Evolutionary conservation across 2,329 filamentous ascomycete genomes (phyloP), one percentile per base, ranked within the genome.

Genomic region (Elsinoe fawcettii): DNA sequence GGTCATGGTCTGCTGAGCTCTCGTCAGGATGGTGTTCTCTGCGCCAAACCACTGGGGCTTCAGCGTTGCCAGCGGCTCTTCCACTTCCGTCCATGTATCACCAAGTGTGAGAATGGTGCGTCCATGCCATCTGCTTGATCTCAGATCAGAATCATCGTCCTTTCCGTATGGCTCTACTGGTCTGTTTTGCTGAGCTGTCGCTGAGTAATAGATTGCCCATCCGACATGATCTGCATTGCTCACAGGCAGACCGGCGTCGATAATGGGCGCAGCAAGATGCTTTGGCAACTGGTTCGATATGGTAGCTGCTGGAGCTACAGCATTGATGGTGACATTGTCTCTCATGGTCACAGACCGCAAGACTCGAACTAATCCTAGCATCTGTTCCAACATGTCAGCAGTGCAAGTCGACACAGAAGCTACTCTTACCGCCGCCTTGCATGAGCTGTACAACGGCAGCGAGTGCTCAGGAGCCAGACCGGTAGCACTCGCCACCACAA

Each of bases 401-500:
- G n/a, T 14, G 20, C 4, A 22, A 12, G 22, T 23, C n/a, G 20
- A 3, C 5, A 20, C 22, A 14, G 12, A 51, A 30, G 23, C 18
- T 55, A 43, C 9, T 60, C 60, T 23, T 46, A 62, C 62, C 5
- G 58, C 62, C 20, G 59, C 39, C 54, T 68, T 68, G 3, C 44
- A 43, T 0, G 62, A 65, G 18, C 60, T 60, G 56, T 70, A 74
- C 1, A 74, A 64, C 0, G 72, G 71, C 5, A 73, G 56, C 5
- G 55, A 63, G 23, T 70, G 67, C 60, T 74, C 73, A 7, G 73
- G 69, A 1, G 64, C 58, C 57, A 73, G 74, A 0, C 67, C 71
- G 4, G 71, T 71, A 0, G 69, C 66, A 57, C 71, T 73, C 2
- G 66, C 58, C 1, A 70, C 73, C 32, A 75, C 66, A n/a, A 74